Evolutionary conservation across 2,329 filamentous ascomycete species (phyloP).

Genomic region (Zymoseptoria tritici): DNA sequence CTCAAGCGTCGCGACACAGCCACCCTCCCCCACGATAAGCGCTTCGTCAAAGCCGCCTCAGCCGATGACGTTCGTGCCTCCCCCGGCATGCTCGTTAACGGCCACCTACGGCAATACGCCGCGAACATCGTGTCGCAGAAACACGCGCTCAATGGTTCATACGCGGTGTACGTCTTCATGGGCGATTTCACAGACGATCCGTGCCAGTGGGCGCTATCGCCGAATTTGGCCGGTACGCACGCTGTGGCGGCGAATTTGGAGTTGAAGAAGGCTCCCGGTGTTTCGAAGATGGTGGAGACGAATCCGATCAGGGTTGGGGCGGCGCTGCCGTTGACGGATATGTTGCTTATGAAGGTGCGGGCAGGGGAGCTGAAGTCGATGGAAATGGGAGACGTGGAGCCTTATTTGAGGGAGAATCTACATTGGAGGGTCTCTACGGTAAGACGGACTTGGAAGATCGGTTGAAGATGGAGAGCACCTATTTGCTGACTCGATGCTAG

Average conservation of each 20-base stretch:
- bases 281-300: neutral
- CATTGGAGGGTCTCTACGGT: conserved; percentile 29
- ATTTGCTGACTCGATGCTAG: conserved; percentile 16
- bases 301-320: conserved; percentile 28
- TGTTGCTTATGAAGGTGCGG: conserved; percentile 31
- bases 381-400: conserved; percentile 19
- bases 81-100: conserved; percentile 31
- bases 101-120: conserved; percentile 56
- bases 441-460: no score
- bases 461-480: no score
- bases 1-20: conserved; percentile 5
- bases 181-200: conserved; percentile 44
- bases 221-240: conserved; percentile 55
- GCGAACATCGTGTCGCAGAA: conserved; percentile 58
- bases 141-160: conserved; percentile 54
- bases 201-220: conserved; percentile 44
- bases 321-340: conserved; percentile 39
- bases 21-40: neutral
- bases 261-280: neutral
- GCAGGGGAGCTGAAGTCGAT: conserved; percentile 30
- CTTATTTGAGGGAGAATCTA: conserved; percentile 28
- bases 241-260: conserved; percentile 34
- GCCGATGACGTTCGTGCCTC: conserved; percentile 1
- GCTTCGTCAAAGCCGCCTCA: conserved; percentile 12
- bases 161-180: conserved; percentile 62